Conservation (phyloP, 2,329 filamentous ascomycete genomes). For the Trichophyton verrucosum region DNA sequence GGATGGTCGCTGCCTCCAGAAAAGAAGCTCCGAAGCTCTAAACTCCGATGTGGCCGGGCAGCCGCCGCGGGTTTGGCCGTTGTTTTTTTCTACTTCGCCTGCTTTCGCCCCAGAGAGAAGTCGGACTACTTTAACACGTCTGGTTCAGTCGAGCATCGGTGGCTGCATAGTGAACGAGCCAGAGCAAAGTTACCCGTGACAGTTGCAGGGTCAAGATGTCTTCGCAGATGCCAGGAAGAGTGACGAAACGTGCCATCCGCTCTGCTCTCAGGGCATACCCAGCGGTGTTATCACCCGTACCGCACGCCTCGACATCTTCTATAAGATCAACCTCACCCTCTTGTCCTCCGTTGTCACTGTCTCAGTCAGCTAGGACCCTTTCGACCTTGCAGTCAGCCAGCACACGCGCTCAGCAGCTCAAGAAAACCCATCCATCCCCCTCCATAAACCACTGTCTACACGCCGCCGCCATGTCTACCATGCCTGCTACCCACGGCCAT, state of each 20-base stretch:
- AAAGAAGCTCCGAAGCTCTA: not conserved
- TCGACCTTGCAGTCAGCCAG: not conserved
- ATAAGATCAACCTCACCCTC: not conserved
- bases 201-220: not conserved
- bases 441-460: not conserved
- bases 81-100: not conserved
- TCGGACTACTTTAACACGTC: not conserved
- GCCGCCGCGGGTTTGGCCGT: not conserved
- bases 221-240: not conserved
- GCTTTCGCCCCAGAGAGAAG: not conserved
- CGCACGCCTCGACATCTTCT: not conserved
- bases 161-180: not conserved
- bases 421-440: not conserved
- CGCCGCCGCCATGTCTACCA: not conserved
- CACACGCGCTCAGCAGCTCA: not conserved
- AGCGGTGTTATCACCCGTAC: not conserved
- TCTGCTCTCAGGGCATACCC: not conserved
- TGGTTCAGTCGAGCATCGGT: not conserved
- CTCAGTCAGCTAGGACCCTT: not conserved
- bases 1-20: not conserved
- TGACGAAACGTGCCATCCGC: not conserved
- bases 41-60: not conserved
- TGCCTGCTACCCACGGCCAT: not conserved
- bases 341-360: not conserved
- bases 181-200: not conserved